These are phyloP conservation scores for Stagonosporopsis cucurbitacearum DNA, from an alignment of 2,329 filamentous ascomycete genomes.

Conservation along the genomic window DNA sequence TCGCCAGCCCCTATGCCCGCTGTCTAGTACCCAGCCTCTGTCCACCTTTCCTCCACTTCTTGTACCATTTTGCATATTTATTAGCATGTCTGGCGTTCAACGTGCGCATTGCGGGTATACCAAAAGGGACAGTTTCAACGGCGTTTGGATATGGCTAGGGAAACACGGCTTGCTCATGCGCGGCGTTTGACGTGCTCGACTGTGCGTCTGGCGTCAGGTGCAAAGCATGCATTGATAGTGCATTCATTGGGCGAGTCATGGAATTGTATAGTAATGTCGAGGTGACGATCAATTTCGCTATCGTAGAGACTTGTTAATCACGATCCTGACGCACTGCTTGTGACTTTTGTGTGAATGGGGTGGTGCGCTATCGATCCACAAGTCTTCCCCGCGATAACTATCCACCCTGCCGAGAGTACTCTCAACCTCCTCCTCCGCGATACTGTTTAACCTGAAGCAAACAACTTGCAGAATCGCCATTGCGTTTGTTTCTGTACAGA, in stretches of 20 bases:
- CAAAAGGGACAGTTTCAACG: conserved; percentile 23
- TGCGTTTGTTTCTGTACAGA: conserved; percentile 18
- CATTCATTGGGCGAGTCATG: neutral
- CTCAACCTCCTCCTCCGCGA: conserved; percentile 12
- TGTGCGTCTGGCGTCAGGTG: conserved; percentile 1
- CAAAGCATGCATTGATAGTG: conserved; percentile 1
- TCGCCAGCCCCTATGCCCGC: conserved; percentile 57
- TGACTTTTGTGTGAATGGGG: conserved; percentile 10
- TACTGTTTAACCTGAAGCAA: neutral
- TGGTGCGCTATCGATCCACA: conserved; percentile 20
- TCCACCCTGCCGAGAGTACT: conserved; percentile 14
- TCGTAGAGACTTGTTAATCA: neutral
- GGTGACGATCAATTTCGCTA: neutral
- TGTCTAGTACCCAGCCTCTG: conserved; percentile 20
- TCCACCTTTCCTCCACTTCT: conserved; percentile 11
- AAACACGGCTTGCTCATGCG: conserved; percentile 8
- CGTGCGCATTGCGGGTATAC: conserved; percentile 26
- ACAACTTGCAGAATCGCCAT: conserved; percentile 12
- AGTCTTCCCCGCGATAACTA: conserved; percentile 22
- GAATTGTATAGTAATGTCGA: conserved; percentile 21
- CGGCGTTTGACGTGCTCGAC: conserved; percentile 15
- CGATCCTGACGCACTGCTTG: neutral
- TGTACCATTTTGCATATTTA: conserved; percentile 20
- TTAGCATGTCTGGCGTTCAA: conserved; percentile 37
- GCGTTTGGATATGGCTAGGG: conserved; percentile 27